Base-by-base conservation (phyloP, 176 grass and related monocot genomes). In the Avena sativa region DNA sequence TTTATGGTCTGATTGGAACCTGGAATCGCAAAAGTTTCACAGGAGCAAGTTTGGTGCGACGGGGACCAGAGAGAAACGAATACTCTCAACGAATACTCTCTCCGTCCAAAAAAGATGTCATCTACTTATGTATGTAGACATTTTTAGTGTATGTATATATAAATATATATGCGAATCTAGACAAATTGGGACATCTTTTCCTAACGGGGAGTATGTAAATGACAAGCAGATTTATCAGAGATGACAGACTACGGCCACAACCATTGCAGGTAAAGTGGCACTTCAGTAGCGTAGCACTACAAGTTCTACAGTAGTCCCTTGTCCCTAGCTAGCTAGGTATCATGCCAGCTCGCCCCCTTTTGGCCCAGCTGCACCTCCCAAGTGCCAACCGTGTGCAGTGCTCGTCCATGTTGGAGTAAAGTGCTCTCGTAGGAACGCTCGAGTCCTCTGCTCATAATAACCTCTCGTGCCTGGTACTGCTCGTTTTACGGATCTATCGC, bases 401-500 rank as follows among this genome's bases (percentile, higher is more conserved):
- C 71, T 40, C 11, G 70, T 58, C 9, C 82, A 15, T 59, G 78
- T 19, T 17, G 62, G 40, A 9, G 62, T 21, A 9, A 52, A 75
- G 77, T 36, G 9, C 51, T 80, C 32, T 19, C 23, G 16, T 43
- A 36, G 28, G 30, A 43, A 43, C 10, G 34, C 51, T 13, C 63
- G 59, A 56, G 78, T 66, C 76, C 76, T 80, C 3, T 40, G 68
- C 32, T 76, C 50, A 16, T 53, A 80, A 72, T 89, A 8, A 62
- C 74, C 21, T 17, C 62, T 9, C 11, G 50, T 49, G 44, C 38
- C 20, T 2, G 10, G 56, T 67, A 26, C 71, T 17, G 25, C 9
- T 53, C 1, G 72, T 76, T 17, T 34, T 30, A 4, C 30, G 74
- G 75, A 87, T 87, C 89, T 73, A 64, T 26, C 69, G 43, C 75